Base-by-base conservation (phyloP, 2,329 filamentous ascomycete genomes). In the Alternaria sp. region DNA sequence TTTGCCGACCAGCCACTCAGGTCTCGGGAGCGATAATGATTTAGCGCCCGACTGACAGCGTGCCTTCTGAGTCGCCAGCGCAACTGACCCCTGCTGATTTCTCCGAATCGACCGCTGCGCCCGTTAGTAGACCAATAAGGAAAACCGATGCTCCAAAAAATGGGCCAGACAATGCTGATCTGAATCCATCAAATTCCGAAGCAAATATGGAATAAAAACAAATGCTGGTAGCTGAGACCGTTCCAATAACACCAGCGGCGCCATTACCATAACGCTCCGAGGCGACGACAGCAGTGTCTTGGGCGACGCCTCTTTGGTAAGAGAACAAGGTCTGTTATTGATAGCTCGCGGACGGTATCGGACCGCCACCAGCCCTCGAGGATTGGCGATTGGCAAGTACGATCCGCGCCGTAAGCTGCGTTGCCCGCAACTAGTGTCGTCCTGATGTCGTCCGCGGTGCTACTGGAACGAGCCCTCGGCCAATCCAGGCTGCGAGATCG, bases 131-230 rank as follows among this genome's bases (percentile, higher is more conserved):
- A 64, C 74, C 74, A 77, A 78, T 74, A 60, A 67, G 60, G 52
- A 51, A 63, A 59, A 54, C 64, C 61, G 66, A 69, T 64, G 59
- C 61, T 66, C 60, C 62, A 53, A 65, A 66, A 66, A 69, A 62
- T 71, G 67, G 68, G 68, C 72, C 67, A 69, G 69, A 67, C 66
- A 74, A 68, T 66, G 71, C 75, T 77, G 72, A 75, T 77, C 76
- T 65, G 74, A 74, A 76, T 76, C 66, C 65, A 68, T 78, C 68
- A 67, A 66, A 66, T 74, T 78, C 73, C 75, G 72, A 76, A 71
- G 71, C 73, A 69, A 74, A 70, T 72, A 72, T 69, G 63, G 61
- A 65, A 75, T 26, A 76, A 75, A 73, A 63, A 48, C 54, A 63
- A 69, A 54, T 43, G 34, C 18, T 62, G 62, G 69, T 70, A 68